Percentiles rank a stretch among this genome's conserved stretches.
phyloP scores from a whole-genome alignment of 805 yeast genomes.

The Komagataella populi region DNA sequence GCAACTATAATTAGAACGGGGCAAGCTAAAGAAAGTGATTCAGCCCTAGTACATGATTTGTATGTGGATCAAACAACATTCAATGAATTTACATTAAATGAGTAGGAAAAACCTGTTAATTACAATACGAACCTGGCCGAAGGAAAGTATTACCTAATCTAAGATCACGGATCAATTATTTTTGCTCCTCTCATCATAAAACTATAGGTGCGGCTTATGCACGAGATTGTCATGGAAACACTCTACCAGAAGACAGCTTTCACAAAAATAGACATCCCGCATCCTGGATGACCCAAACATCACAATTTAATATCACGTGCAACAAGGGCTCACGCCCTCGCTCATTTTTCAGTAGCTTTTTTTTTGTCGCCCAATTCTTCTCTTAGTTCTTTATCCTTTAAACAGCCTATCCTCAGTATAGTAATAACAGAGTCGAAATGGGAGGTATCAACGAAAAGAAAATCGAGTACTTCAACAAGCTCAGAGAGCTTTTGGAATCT shows the following conservation, averaged over 20 bases:
- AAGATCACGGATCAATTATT: background rate
- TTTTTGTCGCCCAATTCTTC: background rate
- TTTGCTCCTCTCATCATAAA: background rate
- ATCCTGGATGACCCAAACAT: background rate
- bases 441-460: conserved; percentile 99
- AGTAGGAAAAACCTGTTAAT: no score
- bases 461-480: conserved; percentile 87
- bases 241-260: background rate
- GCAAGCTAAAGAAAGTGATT: background rate
- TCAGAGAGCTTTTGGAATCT: conserved; percentile 90
- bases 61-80: background rate
- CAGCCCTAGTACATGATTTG: no score
- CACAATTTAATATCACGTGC: background rate
- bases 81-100: background rate
- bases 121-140: no score
- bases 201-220: background rate
- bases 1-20: background rate
- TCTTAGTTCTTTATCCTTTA: conserved; percentile 37
- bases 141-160: no score
- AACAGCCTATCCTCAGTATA: conserved; percentile 71
- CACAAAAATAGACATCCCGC: background rate
- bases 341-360: background rate
- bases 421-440: conserved; percentile 73
- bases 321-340: background rate
- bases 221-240: background rate